Evolutionary conservation across 768 basidiomycete genomes (phyloP).

Genomic region (Russula emetica): DNA sequence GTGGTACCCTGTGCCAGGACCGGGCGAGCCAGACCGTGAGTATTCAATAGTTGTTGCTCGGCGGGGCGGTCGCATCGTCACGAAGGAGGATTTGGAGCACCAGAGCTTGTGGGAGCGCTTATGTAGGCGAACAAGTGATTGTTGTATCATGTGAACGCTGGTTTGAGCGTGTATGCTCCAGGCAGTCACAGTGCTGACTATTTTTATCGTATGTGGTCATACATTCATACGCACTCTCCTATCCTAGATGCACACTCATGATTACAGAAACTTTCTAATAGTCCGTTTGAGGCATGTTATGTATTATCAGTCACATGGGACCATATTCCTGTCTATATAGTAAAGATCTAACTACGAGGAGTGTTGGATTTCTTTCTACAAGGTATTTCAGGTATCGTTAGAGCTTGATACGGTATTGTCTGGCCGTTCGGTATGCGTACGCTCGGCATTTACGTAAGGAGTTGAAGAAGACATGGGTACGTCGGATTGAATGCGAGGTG

Average conservation of each 20-base stretch:
- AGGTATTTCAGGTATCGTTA: neutral
- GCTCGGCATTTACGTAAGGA: neutral
- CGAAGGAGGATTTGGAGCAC: constrained; percentile 22
- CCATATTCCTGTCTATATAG: constrained; percentile 8
- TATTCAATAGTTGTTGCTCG: constrained; percentile 34
- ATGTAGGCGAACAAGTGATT: constrained; percentile 14
- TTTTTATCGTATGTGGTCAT: constrained; percentile 4
- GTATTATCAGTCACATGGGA: constrained; percentile 13
- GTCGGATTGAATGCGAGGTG: constrained; percentile 39
- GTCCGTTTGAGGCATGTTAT: constrained; percentile 1
- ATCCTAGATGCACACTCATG: constrained; percentile 7
- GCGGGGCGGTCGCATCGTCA: constrained; percentile 34
- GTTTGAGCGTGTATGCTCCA: neutral
- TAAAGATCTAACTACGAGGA: constrained; percentile 3
- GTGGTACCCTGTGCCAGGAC: constrained; percentile 35
- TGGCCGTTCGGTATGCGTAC: neutral
- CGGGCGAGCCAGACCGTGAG: constrained; percentile 33
- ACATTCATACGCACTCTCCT: neutral
- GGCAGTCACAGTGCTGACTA: neutral
- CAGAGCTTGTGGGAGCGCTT: constrained; percentile 23
- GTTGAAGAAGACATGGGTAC: neutral
- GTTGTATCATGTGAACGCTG: constrained; percentile 21
- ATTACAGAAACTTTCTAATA: constrained; percentile 4
- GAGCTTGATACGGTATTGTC: neutral
- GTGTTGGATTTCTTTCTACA: neutral